Evolutionary conservation across 2,329 filamentous ascomycete species (phyloP).

Genomic region (Epichloe festucae): DNA sequence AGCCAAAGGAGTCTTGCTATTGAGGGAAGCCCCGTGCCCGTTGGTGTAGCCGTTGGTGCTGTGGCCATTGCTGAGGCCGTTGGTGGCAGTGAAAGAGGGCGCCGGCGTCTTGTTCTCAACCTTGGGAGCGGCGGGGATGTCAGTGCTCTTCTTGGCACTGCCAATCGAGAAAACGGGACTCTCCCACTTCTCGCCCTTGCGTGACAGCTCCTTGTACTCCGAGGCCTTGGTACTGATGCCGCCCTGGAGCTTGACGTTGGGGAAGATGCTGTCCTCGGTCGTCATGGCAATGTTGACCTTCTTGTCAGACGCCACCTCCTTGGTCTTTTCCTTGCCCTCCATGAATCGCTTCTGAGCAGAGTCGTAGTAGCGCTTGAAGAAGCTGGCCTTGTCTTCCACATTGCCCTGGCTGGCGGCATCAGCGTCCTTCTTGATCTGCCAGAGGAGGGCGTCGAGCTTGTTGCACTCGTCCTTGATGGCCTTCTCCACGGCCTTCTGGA

Average conservation of each 20-base stretch:
- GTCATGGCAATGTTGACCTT: slow-evolving; percentile 46
- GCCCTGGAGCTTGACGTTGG: slow-evolving; percentile 64
- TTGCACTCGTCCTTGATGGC: slow-evolving; percentile 73
- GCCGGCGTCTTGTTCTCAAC: slow-evolving; percentile 32
- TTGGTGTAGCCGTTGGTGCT: slow-evolving; percentile 10
- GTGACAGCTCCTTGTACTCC: slow-evolving; percentile 78
- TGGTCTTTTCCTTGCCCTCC: slow-evolving; percentile 66
- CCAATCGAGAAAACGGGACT: slow-evolving; percentile 88
- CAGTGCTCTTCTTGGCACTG: slow-evolving; percentile 54
- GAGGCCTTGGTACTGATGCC: slow-evolving; percentile 89
- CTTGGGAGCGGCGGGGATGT: slow-evolving; percentile 50
- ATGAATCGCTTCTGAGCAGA: slow-evolving; percentile 62
- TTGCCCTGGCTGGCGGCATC: slow-evolving; percentile 55
- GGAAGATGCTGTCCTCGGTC: slow-evolving; percentile 80
- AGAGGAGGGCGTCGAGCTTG: slow-evolving; percentile 60
- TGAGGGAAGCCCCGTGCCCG: slow-evolving; percentile 3
- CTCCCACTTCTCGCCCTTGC: slow-evolving; percentile 87
- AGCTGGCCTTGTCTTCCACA: slow-evolving; percentile 62
- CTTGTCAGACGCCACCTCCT: slow-evolving; percentile 48
- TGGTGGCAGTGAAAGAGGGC: slow-evolving; percentile 11
- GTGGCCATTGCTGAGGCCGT: slow-evolving; percentile 10
- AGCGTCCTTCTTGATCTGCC: slow-evolving; percentile 70
- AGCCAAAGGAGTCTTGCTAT: slow-evolving; percentile 1
- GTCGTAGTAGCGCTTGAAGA: slow-evolving; percentile 72
- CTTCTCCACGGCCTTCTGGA: slow-evolving; percentile 83